Percentiles rank a stretch among this genome's conserved stretches.
Conservation (phyloP, 352 stramenopile genomes). For the Phytopythium boreale region DNA sequence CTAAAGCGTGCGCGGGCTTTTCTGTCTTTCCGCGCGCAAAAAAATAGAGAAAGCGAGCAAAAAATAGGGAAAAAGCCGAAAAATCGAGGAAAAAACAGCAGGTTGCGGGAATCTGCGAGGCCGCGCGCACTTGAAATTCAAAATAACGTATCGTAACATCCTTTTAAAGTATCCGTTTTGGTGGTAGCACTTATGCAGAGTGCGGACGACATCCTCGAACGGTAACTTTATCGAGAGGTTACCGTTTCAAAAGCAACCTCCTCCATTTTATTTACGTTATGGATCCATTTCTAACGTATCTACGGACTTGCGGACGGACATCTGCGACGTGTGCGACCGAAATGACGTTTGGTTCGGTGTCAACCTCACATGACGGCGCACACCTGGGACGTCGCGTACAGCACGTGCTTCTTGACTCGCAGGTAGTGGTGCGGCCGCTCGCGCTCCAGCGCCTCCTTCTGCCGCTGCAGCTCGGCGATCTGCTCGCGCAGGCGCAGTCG, state of each 20-base stretch:
- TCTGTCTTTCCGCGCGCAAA: background rate
- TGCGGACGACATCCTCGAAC: background rate
- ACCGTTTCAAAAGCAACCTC: background rate
- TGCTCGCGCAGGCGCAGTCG: conserved; percentile 61
- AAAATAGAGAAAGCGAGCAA: background rate
- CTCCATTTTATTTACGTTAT: no score
- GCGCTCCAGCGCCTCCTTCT: conserved; percentile 55
- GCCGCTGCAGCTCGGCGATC: conserved; percentile 53
- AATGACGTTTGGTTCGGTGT: no score
- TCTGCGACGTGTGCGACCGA: conserved; percentile 24
- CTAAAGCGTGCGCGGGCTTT: conserved; percentile 1
- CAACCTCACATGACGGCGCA: conserved; percentile 59
- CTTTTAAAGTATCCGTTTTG: background rate
- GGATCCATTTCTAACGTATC: background rate
- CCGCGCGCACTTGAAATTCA: conserved; percentile 3
- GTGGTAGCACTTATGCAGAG: background rate
- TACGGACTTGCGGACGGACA: background rate
- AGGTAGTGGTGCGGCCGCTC: conserved; percentile 74
- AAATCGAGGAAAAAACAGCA: background rate
- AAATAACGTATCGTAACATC: background rate
- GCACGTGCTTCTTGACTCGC: conserved; percentile 60
- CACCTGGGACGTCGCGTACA: conserved; percentile 50
- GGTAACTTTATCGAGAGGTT: background rate
- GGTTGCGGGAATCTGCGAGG: background rate
- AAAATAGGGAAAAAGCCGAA: background rate